These are phyloP conservation scores for Erodium chrysanthum DNA, from an alignment of 441 rosid species.

Conservation along the genomic window DNA sequence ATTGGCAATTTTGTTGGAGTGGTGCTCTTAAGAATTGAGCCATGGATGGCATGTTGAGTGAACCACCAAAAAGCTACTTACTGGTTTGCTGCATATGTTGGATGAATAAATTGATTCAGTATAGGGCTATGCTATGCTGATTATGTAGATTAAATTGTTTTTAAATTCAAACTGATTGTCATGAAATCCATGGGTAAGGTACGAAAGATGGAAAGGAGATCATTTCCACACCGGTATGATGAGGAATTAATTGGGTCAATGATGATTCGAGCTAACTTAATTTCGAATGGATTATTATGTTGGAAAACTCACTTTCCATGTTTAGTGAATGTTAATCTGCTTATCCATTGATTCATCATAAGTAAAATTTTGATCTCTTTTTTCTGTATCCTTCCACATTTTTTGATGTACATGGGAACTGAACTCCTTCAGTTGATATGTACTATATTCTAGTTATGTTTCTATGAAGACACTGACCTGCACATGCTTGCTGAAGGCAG, in stretches of 20 bases:
- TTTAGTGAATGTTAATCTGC: not conserved
- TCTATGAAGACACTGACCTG: not conserved
- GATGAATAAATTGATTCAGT: not conserved
- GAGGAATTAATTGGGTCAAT: not conserved
- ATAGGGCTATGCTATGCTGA: too few relatives aligned
- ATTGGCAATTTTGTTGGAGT: not conserved
- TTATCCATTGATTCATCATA: not conserved
- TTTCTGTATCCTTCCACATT: not conserved
- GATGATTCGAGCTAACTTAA: too few relatives aligned
- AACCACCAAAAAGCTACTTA: not conserved
- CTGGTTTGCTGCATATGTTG: not conserved
- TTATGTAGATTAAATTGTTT: too few relatives aligned
- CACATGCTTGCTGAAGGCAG: conserved; percentile 1
- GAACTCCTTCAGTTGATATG: conserved; percentile 5
- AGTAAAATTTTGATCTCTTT: not conserved
- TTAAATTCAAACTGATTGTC: too few relatives aligned
- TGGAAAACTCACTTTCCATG: not conserved
- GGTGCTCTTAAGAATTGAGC: not conserved
- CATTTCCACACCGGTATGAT: too few relatives aligned
- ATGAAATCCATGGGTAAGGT: too few relatives aligned
- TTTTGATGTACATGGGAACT: not conserved
- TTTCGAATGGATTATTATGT: too few relatives aligned
- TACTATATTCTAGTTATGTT: not conserved
- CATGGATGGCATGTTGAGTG: not conserved
- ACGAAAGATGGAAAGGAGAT: not conserved